Percentiles rank a stretch among this genome's conserved stretches.
These are phyloP conservation scores for Alternaria hordeiaustralica DNA, from an alignment of 2,329 filamentous ascomycete genomes.

Conservation along the genomic window DNA sequence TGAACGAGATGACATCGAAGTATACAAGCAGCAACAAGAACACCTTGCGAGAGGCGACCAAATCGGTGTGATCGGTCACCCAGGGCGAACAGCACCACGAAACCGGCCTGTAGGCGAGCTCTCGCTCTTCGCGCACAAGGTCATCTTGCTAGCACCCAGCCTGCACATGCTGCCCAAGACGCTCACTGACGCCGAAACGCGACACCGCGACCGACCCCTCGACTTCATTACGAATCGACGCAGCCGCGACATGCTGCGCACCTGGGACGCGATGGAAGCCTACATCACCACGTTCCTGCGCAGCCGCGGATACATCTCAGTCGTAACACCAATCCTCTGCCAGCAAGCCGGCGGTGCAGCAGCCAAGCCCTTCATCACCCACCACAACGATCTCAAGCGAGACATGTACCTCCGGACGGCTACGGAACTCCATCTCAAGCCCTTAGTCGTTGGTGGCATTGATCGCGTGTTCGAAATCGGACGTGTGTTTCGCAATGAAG, in stretches of 20 bases:
- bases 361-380: constrained; percentile 90
- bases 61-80: constrained; percentile 81
- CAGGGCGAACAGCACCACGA: constrained; percentile 86
- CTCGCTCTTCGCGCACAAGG: constrained; percentile 87
- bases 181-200: constrained; percentile 90
- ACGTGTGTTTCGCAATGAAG: constrained; percentile 93
- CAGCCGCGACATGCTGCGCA: constrained; percentile 82
- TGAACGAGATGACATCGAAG: not conserved
- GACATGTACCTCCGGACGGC: constrained; percentile 94
- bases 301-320: constrained; percentile 85
- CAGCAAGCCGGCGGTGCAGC: constrained; percentile 94
- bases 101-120: constrained; percentile 89
- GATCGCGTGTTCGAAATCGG: constrained; percentile 96
- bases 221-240: constrained; percentile 96
- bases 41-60: not conserved
- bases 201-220: constrained; percentile 90
- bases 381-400: constrained; percentile 96
- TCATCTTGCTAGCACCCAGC: constrained; percentile 87
- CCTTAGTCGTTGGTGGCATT: constrained; percentile 90
- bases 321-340: constrained; percentile 96
- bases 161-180: constrained; percentile 85
- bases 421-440: constrained; percentile 96
- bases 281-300: constrained; percentile 92
- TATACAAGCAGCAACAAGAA: not conserved
- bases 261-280: constrained; percentile 82